Evolutionary conservation across 2,329 filamentous ascomycete species (phyloP).

Genomic region (Onygenales sp.): DNA sequence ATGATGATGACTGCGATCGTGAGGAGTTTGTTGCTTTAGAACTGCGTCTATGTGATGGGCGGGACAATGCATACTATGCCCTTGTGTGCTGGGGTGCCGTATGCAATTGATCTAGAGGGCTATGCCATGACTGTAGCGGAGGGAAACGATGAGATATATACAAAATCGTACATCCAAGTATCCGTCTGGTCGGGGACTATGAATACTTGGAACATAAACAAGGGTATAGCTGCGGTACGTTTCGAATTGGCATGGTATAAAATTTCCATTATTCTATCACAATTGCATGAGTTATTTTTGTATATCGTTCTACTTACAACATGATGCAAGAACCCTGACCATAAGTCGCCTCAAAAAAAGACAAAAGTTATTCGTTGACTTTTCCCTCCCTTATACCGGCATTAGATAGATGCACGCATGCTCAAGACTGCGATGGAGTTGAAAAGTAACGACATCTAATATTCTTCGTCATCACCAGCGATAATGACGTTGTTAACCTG

Average conservation of each 20-base stretch:
- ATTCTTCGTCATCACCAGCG: conserved; percentile 78
- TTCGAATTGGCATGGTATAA: neutral
- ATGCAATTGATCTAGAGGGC: no score
- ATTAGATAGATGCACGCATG: neutral
- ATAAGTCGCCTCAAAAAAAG: neutral
- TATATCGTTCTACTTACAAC: neutral
- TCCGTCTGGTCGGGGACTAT: no score
- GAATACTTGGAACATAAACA: no score
- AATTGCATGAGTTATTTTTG: neutral
- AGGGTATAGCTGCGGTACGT: no score
- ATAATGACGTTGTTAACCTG: conserved; percentile 88
- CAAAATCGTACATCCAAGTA: no score
- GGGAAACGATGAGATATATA: no score
- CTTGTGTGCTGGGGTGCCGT: no score
- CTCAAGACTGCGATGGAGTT: neutral
- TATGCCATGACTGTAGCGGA: no score
- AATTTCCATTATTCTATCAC: conserved; percentile 1
- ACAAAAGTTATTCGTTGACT: neutral
- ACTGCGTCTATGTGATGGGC: no score
- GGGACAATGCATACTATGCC: no score
- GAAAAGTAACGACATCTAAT: conserved; percentile 41
- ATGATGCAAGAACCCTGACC: neutral
- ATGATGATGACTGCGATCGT: no score
- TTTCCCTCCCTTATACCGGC: neutral
- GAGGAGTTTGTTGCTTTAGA: no score